Evolutionary conservation across 768 basidiomycete species (phyloP).

Genomic region (Lactarius hatsudake): DNA sequence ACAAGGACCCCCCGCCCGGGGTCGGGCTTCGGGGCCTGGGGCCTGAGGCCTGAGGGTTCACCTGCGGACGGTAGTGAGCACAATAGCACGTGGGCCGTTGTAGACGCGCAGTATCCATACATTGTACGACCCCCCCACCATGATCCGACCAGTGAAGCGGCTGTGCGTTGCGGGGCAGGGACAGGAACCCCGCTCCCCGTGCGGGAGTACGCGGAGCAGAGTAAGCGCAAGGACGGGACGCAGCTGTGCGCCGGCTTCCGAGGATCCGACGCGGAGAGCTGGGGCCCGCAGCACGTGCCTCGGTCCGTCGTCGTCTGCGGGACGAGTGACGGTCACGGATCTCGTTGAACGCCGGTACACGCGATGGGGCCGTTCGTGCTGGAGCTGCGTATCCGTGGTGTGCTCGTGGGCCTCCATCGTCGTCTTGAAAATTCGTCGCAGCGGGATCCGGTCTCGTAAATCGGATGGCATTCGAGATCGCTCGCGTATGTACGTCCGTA

Average conservation of each 20-base stretch:
- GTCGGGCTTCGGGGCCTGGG: too few relatives aligned
- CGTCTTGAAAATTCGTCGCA: background rate
- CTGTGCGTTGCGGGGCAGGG: background rate
- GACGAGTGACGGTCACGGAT: background rate
- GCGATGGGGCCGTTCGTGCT: background rate
- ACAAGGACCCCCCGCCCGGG: too few relatives aligned
- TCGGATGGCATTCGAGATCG: background rate
- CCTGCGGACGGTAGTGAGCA: too few relatives aligned
- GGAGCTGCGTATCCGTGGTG: background rate
- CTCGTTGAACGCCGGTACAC: background rate
- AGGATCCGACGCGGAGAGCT: background rate
- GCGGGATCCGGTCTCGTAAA: background rate
- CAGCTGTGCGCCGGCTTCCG: background rate
- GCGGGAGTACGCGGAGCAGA: background rate
- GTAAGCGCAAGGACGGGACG: background rate
- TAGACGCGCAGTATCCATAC: too few relatives aligned
- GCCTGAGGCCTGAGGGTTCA: too few relatives aligned
- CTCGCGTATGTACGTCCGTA: background rate
- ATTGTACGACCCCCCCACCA: too few relatives aligned
- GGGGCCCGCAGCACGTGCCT: background rate
- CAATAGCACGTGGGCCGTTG: too few relatives aligned
- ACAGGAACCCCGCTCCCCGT: too few relatives aligned
- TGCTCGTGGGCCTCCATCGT: background rate
- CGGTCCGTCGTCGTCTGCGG: background rate
- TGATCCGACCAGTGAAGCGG: background rate